Evolutionary conservation across 345 rosid genomes (phyloP), one percentile per base, ranked within the genome.

Genomic region (Clarkia xantiana): DNA sequence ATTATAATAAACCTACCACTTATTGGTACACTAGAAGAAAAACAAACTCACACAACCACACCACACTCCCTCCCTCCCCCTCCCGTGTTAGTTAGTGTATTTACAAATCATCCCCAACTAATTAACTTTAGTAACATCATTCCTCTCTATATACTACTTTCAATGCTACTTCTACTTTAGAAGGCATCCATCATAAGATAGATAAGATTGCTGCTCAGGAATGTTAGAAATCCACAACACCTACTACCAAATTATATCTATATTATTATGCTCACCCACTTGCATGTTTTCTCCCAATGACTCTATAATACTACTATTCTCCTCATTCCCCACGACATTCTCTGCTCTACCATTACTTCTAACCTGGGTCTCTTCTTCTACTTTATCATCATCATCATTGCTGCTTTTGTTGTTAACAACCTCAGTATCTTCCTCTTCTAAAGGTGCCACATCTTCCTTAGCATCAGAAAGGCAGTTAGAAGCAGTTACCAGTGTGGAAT

Each of bases 381-480:
- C 60, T 60, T 56, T 65, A 23, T 57, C 57, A 48, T 48, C 36
- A 29, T 7, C 36, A 29, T 29, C 9, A 29, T 3, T n/a, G 42
- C 58, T 61, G 47, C 17, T 46, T 25, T 65, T 58, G 20, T 51
- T 60, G 54, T 56, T 29, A 41, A 61, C 69, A 58, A 49, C 73
- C 39, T 74, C 80, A 44, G 48, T 63, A 50, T 64, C 53, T 54
- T 61, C 67, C 39, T 62, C 62, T 49, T 69, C 54, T n/a, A 46
- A 50, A 44, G 71, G 58, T 55, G 62, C 43, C 23, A 62, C 55
- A 56, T 47, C 25, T 12, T 4, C 22, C 51, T 47, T 17, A 47
- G 25, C 42, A 16, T 18, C 20, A 29, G 36, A 29, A n/a, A n/a
- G n/a, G n/a, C n/a, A n/a, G n/a, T n/a, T 10, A 29, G 36, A 29